These are phyloP conservation scores for Blastomyces gilchristii DNA, from an alignment of 2,329 filamentous ascomycete species.

Conservation along the genomic window DNA sequence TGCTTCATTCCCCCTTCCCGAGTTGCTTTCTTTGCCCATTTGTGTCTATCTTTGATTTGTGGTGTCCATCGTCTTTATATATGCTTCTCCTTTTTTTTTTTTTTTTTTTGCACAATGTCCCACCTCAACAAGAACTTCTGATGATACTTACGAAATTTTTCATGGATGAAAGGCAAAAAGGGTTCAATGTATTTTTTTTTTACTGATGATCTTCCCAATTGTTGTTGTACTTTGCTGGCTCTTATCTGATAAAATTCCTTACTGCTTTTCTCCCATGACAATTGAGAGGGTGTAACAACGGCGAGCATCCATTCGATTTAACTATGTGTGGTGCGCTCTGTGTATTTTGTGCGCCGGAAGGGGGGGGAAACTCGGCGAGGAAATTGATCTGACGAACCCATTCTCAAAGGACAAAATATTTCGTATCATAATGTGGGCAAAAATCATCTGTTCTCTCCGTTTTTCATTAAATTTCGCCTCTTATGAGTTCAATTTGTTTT, in stretches of 20 bases:
- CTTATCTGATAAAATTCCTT: background rate
- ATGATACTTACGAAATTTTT: conserved; percentile 2
- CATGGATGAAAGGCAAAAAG: conserved; percentile 2
- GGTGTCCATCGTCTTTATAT: background rate
- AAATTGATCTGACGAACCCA: background rate
- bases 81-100: background rate
- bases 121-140: background rate
- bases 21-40: background rate
- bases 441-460: background rate
- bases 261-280: background rate
- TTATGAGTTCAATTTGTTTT: background rate
- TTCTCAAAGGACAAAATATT: background rate
- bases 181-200: conserved; percentile 1
- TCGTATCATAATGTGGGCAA: background rate
- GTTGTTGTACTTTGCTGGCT: background rate
- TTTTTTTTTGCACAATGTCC: background rate
- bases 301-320: background rate
- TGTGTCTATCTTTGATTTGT: background rate
- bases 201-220: background rate
- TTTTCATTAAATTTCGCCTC: background rate
- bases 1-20: background rate
- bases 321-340: background rate
- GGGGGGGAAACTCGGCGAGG: background rate
- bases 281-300: background rate
- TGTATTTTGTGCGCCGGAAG: background rate